These are phyloP conservation scores for Diplodia corticola DNA, from an alignment of 2,329 filamentous ascomycete species.

Conservation along the genomic window DNA sequence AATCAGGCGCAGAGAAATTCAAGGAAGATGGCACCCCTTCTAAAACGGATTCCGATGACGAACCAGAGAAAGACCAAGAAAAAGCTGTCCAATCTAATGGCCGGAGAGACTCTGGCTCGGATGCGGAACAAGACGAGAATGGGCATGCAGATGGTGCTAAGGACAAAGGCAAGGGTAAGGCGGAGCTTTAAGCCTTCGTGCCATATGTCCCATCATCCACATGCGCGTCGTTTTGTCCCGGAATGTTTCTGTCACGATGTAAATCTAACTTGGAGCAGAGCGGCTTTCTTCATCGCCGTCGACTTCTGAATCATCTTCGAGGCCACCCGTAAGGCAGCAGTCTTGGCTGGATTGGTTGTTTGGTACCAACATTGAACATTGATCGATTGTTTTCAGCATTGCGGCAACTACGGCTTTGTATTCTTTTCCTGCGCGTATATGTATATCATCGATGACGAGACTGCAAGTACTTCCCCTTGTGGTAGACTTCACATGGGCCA, in stretches of 20 bases:
- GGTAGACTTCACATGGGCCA: background rate
- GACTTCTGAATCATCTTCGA: background rate
- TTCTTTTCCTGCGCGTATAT: background rate
- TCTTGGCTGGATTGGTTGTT: constrained; percentile 11
- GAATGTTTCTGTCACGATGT: background rate
- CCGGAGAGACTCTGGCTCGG: background rate
- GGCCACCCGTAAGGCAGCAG: background rate
- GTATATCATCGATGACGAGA: background rate
- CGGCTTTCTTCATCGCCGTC: background rate
- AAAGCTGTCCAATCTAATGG: background rate
- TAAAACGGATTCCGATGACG: background rate
- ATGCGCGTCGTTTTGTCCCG: background rate
- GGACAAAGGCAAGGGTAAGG: constrained; percentile 23
- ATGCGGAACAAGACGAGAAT: background rate
- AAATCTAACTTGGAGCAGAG: constrained; percentile 8
- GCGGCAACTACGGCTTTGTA: background rate
- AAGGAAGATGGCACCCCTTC: background rate
- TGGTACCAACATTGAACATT: constrained; percentile 3
- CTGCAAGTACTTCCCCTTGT: background rate
- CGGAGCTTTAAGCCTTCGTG: constrained; percentile 12
- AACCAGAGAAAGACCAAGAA: background rate
- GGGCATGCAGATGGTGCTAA: background rate
- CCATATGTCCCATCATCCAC: background rate
- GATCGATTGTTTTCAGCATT: background rate
- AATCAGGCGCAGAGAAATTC: background rate